A percentile compares a stretch with the other conserved stretches of the same genome.
Evolutionary conservation across 2,329 filamentous ascomycete species (phyloP).

Genomic region (Didymella pinodella): DNA sequence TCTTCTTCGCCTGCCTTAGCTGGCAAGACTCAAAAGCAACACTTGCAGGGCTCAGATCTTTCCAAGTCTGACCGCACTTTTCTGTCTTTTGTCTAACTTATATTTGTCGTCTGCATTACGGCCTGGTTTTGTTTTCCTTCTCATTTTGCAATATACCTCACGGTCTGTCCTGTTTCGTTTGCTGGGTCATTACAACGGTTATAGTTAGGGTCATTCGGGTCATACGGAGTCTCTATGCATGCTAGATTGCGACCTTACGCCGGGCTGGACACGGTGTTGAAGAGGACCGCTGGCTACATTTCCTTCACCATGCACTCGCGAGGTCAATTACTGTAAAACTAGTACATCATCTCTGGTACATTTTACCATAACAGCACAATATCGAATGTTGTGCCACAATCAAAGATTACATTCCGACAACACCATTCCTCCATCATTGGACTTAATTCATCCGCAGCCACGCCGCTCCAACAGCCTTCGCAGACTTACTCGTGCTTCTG

Average conservation of each 20-base stretch:
- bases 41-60: background rate
- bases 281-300: slow-evolving; percentile 18
- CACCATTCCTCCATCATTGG: background rate
- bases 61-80: slow-evolving; percentile 1
- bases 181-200: slow-evolving; percentile 10
- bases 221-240: slow-evolving; percentile 13
- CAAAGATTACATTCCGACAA: background rate
- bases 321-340: slow-evolving; percentile 6
- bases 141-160: slow-evolving; percentile 47
- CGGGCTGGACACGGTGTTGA: slow-evolving; percentile 42
- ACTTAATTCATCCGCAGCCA: background rate
- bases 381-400: slow-evolving; percentile 6
- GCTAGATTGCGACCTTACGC: slow-evolving; percentile 40
- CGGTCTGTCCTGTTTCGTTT: slow-evolving; percentile 18
- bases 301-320: slow-evolving; percentile 4
- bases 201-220: slow-evolving; percentile 11
- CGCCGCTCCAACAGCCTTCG: background rate
- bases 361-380: slow-evolving; percentile 4
- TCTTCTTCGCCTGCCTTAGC: background rate
- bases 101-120: slow-evolving; percentile 29
- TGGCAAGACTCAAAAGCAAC: background rate
- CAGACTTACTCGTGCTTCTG: slow-evolving; percentile 6
- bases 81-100: slow-evolving; percentile 24
- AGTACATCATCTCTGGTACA: slow-evolving; percentile 7
- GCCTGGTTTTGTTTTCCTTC: slow-evolving; percentile 25